Conservation (phyloP, 2,329 filamentous ascomycete species). For the Pseudopithomyces chartarum region DNA sequence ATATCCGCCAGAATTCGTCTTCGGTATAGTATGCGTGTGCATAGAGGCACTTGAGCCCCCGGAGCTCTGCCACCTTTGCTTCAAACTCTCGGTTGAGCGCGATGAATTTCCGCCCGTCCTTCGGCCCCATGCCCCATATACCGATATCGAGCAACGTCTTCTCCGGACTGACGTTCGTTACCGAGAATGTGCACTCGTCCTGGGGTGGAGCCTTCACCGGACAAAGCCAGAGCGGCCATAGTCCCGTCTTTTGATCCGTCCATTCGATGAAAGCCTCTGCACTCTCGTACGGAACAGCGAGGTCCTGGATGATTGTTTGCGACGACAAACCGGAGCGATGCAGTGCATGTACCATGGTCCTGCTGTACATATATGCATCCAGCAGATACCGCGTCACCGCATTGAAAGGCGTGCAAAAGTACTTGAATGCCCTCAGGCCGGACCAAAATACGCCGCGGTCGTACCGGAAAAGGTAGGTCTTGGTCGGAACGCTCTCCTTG, state of each 20-base stretch:
- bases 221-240: constrained; percentile 66
- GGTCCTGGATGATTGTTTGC: constrained; percentile 66
- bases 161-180: constrained; percentile 33
- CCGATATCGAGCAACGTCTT: constrained; percentile 52
- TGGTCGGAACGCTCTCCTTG: constrained; percentile 52
- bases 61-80: constrained; percentile 68
- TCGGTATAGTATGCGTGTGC: constrained; percentile 83
- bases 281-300: constrained; percentile 61
- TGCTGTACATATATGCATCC: constrained; percentile 65
- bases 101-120: constrained; percentile 63
- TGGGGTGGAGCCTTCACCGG: constrained; percentile 47
- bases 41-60: constrained; percentile 87
- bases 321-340: constrained; percentile 62
- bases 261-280: constrained; percentile 60
- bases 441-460: constrained; percentile 71
- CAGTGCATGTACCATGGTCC: constrained; percentile 66
- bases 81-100: constrained; percentile 74
- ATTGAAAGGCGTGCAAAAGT: constrained; percentile 66
- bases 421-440: constrained; percentile 63
- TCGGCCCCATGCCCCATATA: constrained; percentile 80
- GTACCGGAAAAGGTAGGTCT: constrained; percentile 65
- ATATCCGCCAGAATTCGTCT: constrained; percentile 71
- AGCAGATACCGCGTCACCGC: constrained; percentile 62
- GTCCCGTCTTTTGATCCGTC: constrained; percentile 52
- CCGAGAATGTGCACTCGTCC: constrained; percentile 34